A percentile compares a stretch with the other conserved stretches of the same genome.
Conservation (phyloP, 495 filamentous ascomycete species). For the Aspergillus indologenus region DNA sequence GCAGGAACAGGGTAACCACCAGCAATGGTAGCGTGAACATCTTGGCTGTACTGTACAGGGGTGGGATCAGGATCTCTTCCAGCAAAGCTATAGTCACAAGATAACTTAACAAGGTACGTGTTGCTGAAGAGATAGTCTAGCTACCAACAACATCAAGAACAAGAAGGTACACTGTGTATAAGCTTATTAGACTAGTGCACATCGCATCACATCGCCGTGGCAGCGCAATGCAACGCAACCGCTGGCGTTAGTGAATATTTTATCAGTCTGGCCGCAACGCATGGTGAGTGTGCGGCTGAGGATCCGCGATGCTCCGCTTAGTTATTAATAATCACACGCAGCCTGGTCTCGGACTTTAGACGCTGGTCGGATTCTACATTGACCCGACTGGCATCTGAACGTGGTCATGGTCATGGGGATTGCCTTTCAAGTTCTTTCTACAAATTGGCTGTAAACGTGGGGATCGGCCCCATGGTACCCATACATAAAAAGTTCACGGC, state of each 20-base stretch:
- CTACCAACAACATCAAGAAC: background rate
- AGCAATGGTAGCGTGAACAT: slow-evolving; percentile 18
- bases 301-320: background rate
- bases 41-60: background rate
- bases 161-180: background rate
- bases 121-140: background rate
- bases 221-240: background rate
- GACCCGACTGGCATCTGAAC: background rate
- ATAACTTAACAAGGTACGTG: background rate
- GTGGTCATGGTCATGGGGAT: background rate
- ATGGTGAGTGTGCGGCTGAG: background rate
- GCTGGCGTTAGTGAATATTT: background rate
- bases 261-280: background rate
- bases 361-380: background rate
- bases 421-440: background rate
- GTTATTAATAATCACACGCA: background rate
- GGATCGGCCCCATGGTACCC: background rate
- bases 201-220: background rate
- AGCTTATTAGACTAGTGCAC: background rate
- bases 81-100: background rate
- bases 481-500: too few species aligned
- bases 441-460: background rate
- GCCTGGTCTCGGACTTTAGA: background rate
- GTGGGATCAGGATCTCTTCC: too few species aligned
- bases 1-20: slow-evolving; percentile 12